Percentiles rank a stretch among this genome's conserved stretches.
Evolutionary conservation across 2,329 filamentous ascomycete genomes (phyloP).

Genomic region (Periconia digitata): DNA sequence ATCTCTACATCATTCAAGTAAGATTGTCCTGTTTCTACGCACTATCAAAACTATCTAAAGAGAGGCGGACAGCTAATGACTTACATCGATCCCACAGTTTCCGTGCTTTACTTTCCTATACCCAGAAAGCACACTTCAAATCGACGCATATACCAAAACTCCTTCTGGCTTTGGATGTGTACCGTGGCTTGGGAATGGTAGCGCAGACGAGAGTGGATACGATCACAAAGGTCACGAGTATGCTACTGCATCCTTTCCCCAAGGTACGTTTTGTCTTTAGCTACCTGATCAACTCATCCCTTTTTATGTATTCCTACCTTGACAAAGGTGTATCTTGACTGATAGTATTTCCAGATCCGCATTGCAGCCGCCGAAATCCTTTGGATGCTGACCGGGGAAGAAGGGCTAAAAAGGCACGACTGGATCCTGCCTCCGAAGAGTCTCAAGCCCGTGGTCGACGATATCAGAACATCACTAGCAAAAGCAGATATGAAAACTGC

Average conservation of each 20-base stretch:
- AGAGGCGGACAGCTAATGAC: not conserved
- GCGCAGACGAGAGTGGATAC: conserved; percentile 57
- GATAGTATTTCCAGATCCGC: conserved; percentile 26
- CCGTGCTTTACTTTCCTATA: conserved; percentile 66
- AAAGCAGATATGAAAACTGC: not conserved
- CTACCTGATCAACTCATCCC: not conserved
- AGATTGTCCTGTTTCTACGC: conserved; percentile 14
- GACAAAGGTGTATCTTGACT: not conserved
- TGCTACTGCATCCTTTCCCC: conserved; percentile 83
- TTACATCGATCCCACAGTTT: conserved; percentile 38
- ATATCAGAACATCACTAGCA: conserved; percentile 15
- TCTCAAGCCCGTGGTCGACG: conserved; percentile 33
- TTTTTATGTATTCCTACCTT: not conserved
- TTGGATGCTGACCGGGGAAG: conserved; percentile 40
- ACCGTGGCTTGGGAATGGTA: conserved; percentile 67
- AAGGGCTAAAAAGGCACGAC: conserved; percentile 37
- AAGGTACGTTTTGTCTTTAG: conserved; percentile 51
- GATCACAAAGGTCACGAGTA: conserved; percentile 67
- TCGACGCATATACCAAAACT: conserved; percentile 80
- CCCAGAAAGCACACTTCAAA: conserved; percentile 81
- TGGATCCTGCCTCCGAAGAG: conserved; percentile 38
- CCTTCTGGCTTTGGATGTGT: conserved; percentile 77
- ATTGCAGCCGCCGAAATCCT: conserved; percentile 46
- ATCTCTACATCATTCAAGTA: conserved; percentile 56
- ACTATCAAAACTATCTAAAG: not conserved